phyloP scores from a whole-genome alignment of 1,139 yeast species.

The Citeromyces hawaiiensis region DNA sequence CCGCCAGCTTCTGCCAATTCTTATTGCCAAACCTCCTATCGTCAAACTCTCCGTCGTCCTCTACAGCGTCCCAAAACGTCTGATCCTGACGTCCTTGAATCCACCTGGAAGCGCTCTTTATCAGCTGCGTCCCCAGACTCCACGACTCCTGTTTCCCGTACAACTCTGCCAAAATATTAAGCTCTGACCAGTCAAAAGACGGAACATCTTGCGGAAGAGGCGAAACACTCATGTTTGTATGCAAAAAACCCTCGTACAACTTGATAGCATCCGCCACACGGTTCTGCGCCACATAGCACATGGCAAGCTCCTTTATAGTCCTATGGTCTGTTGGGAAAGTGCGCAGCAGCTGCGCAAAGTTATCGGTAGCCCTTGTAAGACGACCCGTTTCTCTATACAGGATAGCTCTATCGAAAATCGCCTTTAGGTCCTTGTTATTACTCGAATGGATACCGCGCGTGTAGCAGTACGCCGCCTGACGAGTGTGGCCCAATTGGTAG shows the following conservation, averaged over 20 bases:
- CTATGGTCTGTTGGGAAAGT: slow-evolving; percentile 48
- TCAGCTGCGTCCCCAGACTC: slow-evolving; percentile 45
- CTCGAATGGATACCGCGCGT: slow-evolving; percentile 57
- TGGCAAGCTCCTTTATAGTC: slow-evolving; percentile 62
- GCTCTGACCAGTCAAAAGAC: slow-evolving; percentile 72
- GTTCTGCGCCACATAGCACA: slow-evolving; percentile 62
- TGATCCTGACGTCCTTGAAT: slow-evolving; percentile 61
- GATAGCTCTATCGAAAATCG: slow-evolving; percentile 46
- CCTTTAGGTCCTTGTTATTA: slow-evolving; percentile 33
- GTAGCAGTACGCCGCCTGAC: slow-evolving; percentile 79
- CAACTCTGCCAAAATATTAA: slow-evolving; percentile 72
- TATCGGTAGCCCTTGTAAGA: slow-evolving; percentile 61
- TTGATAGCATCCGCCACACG: slow-evolving; percentile 72
- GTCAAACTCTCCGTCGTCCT: slow-evolving; percentile 76
- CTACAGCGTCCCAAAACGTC: slow-evolving; percentile 69
- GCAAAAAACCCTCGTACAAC: slow-evolving; percentile 55
- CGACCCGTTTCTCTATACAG: slow-evolving; percentile 55
- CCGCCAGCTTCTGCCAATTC: slow-evolving; percentile 23
- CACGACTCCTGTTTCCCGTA: slow-evolving; percentile 58
- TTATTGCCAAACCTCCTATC: slow-evolving; percentile 40
- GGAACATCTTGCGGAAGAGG: slow-evolving; percentile 11
- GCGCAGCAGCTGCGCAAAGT: slow-evolving; percentile 49
- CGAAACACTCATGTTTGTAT: slow-evolving; percentile 30
- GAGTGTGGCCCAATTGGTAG: slow-evolving; percentile 51
- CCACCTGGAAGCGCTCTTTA: slow-evolving; percentile 74